These are phyloP conservation scores for Lipomyces yarrowii DNA, from an alignment of 1,139 yeast genomes.

Conservation along the genomic window DNA sequence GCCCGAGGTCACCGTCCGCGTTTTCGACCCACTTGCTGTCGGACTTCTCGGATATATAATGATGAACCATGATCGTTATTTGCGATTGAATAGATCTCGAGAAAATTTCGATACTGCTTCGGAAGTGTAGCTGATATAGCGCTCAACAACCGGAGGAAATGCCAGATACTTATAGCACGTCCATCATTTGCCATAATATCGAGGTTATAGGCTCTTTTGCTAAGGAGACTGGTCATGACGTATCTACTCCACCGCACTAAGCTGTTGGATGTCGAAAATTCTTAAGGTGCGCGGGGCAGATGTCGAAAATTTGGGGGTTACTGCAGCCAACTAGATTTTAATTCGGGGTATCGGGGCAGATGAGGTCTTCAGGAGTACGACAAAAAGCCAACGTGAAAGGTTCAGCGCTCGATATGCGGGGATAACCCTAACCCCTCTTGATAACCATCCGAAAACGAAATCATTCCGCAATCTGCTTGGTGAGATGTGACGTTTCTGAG, in stretches of 20 bases:
- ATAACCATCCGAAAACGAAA: neutral
- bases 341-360: neutral
- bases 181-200: neutral
- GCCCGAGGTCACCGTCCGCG: neutral
- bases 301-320: neutral
- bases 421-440: neutral
- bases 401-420: neutral
- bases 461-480: neutral
- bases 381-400: too few species aligned
- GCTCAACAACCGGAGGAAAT: neutral
- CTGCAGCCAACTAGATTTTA: neutral
- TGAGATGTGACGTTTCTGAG: neutral
- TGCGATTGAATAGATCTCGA: neutral
- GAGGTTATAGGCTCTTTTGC: neutral
- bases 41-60: neutral
- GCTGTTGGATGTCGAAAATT: neutral
- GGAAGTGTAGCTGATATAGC: too few species aligned
- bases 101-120: too few species aligned
- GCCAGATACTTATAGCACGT: neutral
- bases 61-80: neutral
- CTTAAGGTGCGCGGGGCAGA: neutral
- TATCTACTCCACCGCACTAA: neutral
- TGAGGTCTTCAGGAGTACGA: neutral
- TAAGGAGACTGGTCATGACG: neutral
- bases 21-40: neutral